A percentile compares a stretch with the other conserved stretches of the same genome.
Evolutionary conservation across 805 yeast genomes (phyloP).

Genomic region (Zygotorulaspora sp.): DNA sequence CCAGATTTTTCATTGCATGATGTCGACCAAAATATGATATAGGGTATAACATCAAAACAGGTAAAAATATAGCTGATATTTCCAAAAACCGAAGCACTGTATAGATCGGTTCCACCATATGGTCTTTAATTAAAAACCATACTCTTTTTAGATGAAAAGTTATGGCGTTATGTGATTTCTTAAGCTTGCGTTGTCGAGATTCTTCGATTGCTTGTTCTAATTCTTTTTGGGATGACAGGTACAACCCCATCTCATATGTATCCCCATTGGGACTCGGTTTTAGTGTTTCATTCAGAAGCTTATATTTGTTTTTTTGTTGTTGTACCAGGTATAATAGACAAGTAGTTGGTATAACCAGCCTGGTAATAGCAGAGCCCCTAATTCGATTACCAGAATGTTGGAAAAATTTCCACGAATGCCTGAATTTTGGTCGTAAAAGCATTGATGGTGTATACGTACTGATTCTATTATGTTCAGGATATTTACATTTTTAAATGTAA

Average conservation of each 20-base stretch:
- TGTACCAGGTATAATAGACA: constrained; percentile 8
- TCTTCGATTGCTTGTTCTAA: constrained; percentile 37
- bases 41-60: constrained; percentile 65
- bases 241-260: constrained; percentile 68
- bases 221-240: constrained; percentile 55
- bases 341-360: constrained; percentile 9
- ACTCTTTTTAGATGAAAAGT: constrained; percentile 38
- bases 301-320: constrained; percentile 4
- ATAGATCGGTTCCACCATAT: constrained; percentile 61
- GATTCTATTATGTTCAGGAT: too few species aligned
- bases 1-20: constrained; percentile 16
- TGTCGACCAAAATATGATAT: constrained; percentile 37
- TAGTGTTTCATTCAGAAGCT: constrained; percentile 19
- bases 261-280: constrained; percentile 47
- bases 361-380: constrained; percentile 9
- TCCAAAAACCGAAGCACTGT: constrained; percentile 69
- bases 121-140: constrained; percentile 46
- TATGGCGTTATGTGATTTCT: constrained; percentile 14
- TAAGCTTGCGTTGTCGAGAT: constrained; percentile 34
- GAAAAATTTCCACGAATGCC: constrained; percentile 12
- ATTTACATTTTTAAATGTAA: too few species aligned
- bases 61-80: constrained; percentile 60
- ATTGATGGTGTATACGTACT: too few species aligned
- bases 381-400: constrained; percentile 3
- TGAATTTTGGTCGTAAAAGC: constrained; percentile 7